Evolutionary conservation across 352 stramenopile species (phyloP).

Genomic region (Globisporangium recalcitrans): DNA sequence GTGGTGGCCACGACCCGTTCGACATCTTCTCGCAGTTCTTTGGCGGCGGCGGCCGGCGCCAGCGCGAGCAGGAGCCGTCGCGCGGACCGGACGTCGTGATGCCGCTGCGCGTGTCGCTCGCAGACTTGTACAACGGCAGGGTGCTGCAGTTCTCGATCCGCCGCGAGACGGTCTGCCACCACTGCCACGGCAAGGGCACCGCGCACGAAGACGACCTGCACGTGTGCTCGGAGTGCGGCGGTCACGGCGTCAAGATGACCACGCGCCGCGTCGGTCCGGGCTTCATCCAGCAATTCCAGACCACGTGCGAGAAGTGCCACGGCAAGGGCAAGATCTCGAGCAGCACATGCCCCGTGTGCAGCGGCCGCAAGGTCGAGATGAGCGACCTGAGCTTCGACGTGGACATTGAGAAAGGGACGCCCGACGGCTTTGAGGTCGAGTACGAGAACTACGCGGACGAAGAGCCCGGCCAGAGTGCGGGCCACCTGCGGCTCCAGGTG

Average conservation of each 20-base stretch:
- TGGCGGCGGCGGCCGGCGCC: conserved; percentile 35
- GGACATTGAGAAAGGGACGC: conserved; percentile 92
- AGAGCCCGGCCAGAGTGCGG: conserved; percentile 83
- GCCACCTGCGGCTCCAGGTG: conserved; percentile 92
- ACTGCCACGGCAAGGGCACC: conserved; percentile 88
- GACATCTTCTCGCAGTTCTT: conserved; percentile 84
- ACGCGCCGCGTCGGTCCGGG: conserved; percentile 63
- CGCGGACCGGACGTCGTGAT: conserved; percentile 76
- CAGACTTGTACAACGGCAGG: conserved; percentile 96
- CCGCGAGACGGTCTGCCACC: conserved; percentile 90
- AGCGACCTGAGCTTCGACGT: conserved; percentile 95
- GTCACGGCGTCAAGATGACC: conserved; percentile 90
- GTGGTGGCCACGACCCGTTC: conserved; percentile 60
- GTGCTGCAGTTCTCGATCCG: conserved; percentile 93
- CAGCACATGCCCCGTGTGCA: conserved; percentile 87
- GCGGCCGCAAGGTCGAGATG: conserved; percentile 85
- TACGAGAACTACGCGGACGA: conserved; percentile 92
- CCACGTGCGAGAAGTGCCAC: conserved; percentile 86
- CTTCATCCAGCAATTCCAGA: conserved; percentile 89
- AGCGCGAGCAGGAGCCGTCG: conserved; percentile 46
- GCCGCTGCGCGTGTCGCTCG: conserved; percentile 91
- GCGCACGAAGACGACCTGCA: conserved; percentile 90
- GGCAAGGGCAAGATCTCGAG: conserved; percentile 91
- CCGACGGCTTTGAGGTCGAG: conserved; percentile 90
- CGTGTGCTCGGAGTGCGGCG: conserved; percentile 90